Evolutionary conservation across 495 filamentous ascomycete genomes (phyloP), one percentile per base, ranked within the genome.

Genomic region (Poronia punctata): DNA sequence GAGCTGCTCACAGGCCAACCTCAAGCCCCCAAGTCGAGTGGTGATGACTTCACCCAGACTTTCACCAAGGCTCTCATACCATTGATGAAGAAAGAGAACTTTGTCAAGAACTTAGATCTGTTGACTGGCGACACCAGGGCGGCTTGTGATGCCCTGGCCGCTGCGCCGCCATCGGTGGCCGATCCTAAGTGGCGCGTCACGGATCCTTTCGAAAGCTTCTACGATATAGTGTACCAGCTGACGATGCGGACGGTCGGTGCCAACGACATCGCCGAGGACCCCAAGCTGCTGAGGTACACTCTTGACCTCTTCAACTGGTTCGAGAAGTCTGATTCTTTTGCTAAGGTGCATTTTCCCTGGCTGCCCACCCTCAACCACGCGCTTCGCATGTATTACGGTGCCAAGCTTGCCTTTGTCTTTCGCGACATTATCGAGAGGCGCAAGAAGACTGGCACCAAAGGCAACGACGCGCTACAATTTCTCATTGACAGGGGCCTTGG

Each of bases 381-480:
- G 23, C 45, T 54, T 33, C 50, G 60, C 9, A 48, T 53, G 20
- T 45, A 48, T 46, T 57, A 54, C 16, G 66, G 65, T 14, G 56
- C 48, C 4, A 40, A 55, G 18, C 51, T 75, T 6, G 67, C 62
- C 50, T 57, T 61, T 42, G 43, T 67, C 24, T 39, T 75, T 29
- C 54, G 60, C 24, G 48, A 50, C 3, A 51, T 70, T 26, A 53
- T 70, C 16, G 48, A 68, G 35, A 45, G 54, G 28, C 51, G 71
- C 6, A 58, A 57, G 33, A 60, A 50, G 41, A 59, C 42, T 5
- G 66, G 62, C 2, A 40, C 35, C 14, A 50, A 60, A 24, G 50
- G 53, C 20, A 62, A 72, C 3, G 71, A 75, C 49, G 40, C 68
- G 2, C 20, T 72, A 44, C 70, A 74, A 48, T 63, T 51, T 24